Evolutionary conservation across 2,329 filamentous ascomycete species (phyloP).

Genomic region (Arthrobotrys sphaeroides): DNA sequence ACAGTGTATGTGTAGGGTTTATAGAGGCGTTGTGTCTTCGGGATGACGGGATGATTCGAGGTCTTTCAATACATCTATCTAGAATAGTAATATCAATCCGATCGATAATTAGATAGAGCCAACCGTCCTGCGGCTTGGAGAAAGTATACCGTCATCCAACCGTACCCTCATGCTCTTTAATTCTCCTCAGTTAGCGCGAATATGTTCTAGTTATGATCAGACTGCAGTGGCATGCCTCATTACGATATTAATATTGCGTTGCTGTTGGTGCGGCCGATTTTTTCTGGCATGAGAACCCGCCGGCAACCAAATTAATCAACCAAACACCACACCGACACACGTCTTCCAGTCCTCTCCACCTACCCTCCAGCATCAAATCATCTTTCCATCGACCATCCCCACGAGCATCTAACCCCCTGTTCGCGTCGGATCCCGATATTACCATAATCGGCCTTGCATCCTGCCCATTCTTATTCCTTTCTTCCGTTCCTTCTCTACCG

Average conservation of each 20-base stretch:
- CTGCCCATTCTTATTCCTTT: neutral
- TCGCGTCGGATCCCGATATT: slow-evolving; percentile 35
- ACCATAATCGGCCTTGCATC: neutral
- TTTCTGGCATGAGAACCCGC: slow-evolving; percentile 29
- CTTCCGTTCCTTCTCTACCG: slow-evolving; percentile 37
- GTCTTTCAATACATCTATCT: neutral
- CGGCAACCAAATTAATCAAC: slow-evolving; percentile 15
- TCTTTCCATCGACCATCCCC: slow-evolving; percentile 21
- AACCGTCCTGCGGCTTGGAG: too few species aligned
- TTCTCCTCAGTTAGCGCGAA: too few species aligned
- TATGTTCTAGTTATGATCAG: too few species aligned
- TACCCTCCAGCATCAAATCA: slow-evolving; percentile 30
- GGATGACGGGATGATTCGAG: neutral
- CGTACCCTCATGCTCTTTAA: too few species aligned
- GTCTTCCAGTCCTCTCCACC: slow-evolving; percentile 15
- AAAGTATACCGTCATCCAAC: too few species aligned
- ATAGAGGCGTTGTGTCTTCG: neutral
- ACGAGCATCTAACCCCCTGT: slow-evolving; percentile 17
- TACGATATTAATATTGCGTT: neutral
- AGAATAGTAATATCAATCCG: neutral
- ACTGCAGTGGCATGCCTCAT: slow-evolving; percentile 17
- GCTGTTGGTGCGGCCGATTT: neutral
- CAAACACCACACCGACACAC: slow-evolving; percentile 38
- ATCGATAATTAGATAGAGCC: too few species aligned
- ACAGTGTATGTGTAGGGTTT: neutral